Evolutionary conservation across 805 yeast genomes (phyloP), one percentile per base, ranked within the genome.

Genomic region (Torulaspora maleeae): DNA sequence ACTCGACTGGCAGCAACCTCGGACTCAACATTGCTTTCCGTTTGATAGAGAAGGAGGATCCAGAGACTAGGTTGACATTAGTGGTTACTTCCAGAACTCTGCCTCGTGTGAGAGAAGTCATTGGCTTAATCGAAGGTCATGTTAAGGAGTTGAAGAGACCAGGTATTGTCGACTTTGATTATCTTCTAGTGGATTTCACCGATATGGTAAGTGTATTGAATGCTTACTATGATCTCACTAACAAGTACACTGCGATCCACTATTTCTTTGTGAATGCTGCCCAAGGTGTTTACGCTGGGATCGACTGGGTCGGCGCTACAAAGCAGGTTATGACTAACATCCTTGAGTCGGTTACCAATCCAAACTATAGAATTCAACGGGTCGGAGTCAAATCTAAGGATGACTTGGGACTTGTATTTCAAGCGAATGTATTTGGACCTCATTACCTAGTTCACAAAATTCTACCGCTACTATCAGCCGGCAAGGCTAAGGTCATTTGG

Each of bases 371-470:
- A 66, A 75, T 84, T 30, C 98, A 93, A 71, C 73, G 76, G 46
- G 74, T 78, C 13, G 96, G 97, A 3, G 81, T 82, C 20, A 79
- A 76, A 58, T 79, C 95, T 1, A 63, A 59, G 15, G 99, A 93
- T 65, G 89, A 79, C 0, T 55, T 91, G 72, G 97, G 98, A 1
- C 69, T 85, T 25, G 88, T 89, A 3, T 93, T 91, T 70, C 95
- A 93, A 66, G 95, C 93, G 4, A 93, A 93, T 61, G 96, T 91
- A n/a, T 87, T 93, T 68, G 96, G 95, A 0, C 98, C 98, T 2
- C 90, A 86, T 69, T 93, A 82, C 64, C 69, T 93, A 43, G 73
- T 90, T 43, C 86, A 84, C 54, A 80, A 77, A 51, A 67, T 91
- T 16, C 63, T 72, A 32, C 78, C 78, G 2, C 66, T 79, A 29